Base-by-base conservation (phyloP, 805 yeast genomes). In the Kazachstania taianensis region DNA sequence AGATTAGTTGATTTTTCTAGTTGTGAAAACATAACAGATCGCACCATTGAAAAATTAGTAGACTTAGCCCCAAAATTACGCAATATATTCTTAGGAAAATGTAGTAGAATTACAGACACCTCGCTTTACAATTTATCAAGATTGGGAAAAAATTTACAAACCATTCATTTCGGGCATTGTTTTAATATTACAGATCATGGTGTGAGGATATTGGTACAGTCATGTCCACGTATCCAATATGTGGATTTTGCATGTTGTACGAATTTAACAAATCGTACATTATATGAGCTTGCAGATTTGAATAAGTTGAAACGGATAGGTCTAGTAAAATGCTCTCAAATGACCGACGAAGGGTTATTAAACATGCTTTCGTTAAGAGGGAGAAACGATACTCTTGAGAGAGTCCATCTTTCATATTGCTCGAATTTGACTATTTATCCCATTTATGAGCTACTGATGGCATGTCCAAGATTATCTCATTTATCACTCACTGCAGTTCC, bases 221-320 rank as follows among this genome's bases (percentile, higher is more conserved):
- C 72, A 32, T 92, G 97, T 52, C 81, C 81, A 39, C 68, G 95
- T 40, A 75, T 89, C 39, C 94, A 84, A 50, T 89, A 87, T 57
- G 84, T 89, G 44, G 98, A 89, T 61, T 72, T 92, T 41, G 97
- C 97, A 12, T 87, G 96, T 59, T 89, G 98, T 56, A 67, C 80
- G 1, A 94, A 84, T 55, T 67, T 89, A 37, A 86, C 97, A 2
- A 84, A 92, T 61, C 72, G 75, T 48, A 76, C 95, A 1, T 72
- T 92, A 28, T 69, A 73, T 28, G 94, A 80, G 49, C 64, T 89
- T 43, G 73, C 94, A 3, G 73, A 72, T 32, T 66, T 89, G 45
- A 84, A 94, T 6, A 76, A 80, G 50, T 67, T 89, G 47, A 73
- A 92, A 49, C 73, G 98, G 59, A 86, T 89, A 31, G 98, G 98